Evolutionary conservation across 208 protist genomes (phyloP).

Genomic region (Crithidia bombi): DNA sequence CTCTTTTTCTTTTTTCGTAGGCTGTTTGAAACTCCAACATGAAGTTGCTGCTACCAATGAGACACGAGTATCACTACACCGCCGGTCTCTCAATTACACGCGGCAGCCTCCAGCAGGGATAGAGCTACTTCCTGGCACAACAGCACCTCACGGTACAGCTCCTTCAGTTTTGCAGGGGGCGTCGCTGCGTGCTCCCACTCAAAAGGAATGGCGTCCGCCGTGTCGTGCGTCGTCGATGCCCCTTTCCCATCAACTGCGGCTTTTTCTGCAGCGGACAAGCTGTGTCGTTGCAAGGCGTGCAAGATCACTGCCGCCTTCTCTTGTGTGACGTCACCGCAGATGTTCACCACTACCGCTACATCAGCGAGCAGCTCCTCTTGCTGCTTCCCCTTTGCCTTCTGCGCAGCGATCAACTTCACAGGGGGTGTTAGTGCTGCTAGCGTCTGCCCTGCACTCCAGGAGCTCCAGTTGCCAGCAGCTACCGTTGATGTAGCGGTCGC

Average conservation of each 20-base stretch:
- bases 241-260: background rate
- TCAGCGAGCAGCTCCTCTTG: background rate
- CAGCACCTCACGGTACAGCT: conserved; percentile 19
- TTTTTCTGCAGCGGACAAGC: conserved; percentile 8
- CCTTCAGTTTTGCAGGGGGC: conserved; percentile 9
- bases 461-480: too few relatives aligned
- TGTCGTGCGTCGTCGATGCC: background rate
- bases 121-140: conserved; percentile 29
- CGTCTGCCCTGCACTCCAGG: too few relatives aligned
- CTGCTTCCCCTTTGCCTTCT: background rate
- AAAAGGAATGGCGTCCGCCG: conserved; percentile 1
- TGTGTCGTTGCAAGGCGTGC: conserved; percentile 19
- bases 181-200: conserved; percentile 20
- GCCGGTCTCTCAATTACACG: background rate
- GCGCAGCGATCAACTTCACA: background rate
- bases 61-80: background rate
- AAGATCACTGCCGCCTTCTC: background rate
- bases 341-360: conserved; percentile 18
- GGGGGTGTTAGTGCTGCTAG: background rate
- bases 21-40: too few relatives aligned
- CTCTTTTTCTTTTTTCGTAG: too few relatives aligned
- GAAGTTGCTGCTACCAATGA: too few relatives aligned
- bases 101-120: conserved; percentile 20
- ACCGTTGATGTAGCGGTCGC: background rate
- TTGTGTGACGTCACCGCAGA: conserved; percentile 23